Evolutionary conservation across 1,139 yeast species (phyloP).

Genomic region (Pichia sp.): DNA sequence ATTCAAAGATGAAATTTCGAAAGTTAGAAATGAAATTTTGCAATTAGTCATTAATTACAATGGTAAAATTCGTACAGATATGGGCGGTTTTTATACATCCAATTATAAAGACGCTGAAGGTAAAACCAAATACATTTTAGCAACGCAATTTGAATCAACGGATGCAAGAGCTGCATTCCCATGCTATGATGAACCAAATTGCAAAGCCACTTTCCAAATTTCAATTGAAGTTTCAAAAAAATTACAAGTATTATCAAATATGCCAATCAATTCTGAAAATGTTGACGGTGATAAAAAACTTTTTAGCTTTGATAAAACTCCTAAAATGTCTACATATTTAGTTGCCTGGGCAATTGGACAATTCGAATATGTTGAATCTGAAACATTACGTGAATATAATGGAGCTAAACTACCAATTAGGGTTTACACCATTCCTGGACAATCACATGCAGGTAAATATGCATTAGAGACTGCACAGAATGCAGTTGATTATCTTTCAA

Average conservation of each 20-base stretch:
- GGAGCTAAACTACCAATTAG: conserved; percentile 44
- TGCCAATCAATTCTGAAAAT: conserved; percentile 52
- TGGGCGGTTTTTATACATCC: conserved; percentile 87
- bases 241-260: conserved; percentile 69
- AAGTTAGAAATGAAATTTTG: conserved; percentile 32
- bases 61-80: conserved; percentile 52
- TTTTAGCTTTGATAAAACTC: conserved; percentile 37
- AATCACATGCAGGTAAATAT: conserved; percentile 43
- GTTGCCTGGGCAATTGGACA: conserved; percentile 57
- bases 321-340: conserved; percentile 50
- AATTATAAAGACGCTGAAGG: conserved; percentile 44
- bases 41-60: conserved; percentile 35
- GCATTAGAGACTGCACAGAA: conserved; percentile 47
- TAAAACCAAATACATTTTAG: conserved; percentile 55
- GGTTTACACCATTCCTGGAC: conserved; percentile 50
- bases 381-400: conserved; percentile 29
- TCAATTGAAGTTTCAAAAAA: conserved; percentile 52
- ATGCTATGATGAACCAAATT: conserved; percentile 80
- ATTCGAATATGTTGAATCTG: conserved; percentile 45
- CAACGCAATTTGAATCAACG: conserved; percentile 87
- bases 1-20: conserved; percentile 32
- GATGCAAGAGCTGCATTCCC: conserved; percentile 92
- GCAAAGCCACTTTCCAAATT: conserved; percentile 72
- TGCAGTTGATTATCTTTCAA: conserved; percentile 46
- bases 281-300: conserved; percentile 9